A percentile compares a stretch with the other conserved stretches of the same genome.
Conservation (phyloP, 2,329 filamentous ascomycete genomes). For the Trichoderma simmonsii region DNA sequence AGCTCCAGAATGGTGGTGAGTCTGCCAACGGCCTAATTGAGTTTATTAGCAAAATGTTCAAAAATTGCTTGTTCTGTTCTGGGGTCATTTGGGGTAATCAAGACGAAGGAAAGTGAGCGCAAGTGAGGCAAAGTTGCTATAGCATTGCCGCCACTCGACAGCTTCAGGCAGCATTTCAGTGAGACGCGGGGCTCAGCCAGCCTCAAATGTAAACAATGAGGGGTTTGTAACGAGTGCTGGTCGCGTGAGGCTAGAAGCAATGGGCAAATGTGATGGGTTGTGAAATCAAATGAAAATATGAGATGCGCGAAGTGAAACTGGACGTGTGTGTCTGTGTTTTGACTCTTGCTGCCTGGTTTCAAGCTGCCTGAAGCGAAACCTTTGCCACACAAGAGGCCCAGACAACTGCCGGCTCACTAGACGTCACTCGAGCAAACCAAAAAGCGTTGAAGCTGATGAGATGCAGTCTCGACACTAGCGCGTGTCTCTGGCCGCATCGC, state of each 20-base stretch:
- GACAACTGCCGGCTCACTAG: not conserved
- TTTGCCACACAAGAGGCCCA: not conserved
- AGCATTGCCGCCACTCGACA: not conserved
- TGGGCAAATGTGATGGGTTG: not conserved
- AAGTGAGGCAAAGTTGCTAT: not conserved
- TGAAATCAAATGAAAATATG: not conserved
- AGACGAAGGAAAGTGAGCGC: not conserved
- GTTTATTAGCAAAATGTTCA: slow-evolving; percentile 34
- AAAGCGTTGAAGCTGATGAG: not conserved
- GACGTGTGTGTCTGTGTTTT: not conserved
- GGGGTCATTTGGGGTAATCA: not conserved
- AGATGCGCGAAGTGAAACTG: not conserved
- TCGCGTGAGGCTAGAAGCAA: not conserved
- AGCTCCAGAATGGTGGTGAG: slow-evolving; percentile 76
- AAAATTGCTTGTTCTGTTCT: not conserved
- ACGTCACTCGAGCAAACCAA: slow-evolving; percentile 12
- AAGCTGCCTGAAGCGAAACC: not conserved
- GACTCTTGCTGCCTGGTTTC: not conserved
- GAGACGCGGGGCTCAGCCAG: slow-evolving; percentile 19
- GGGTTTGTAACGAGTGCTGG: slow-evolving; percentile 2
- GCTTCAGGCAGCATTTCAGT: not conserved
- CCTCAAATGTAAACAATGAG: slow-evolving; percentile 24
- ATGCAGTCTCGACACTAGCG: not conserved
- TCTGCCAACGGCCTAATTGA: slow-evolving; percentile 46
- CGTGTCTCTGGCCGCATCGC: not conserved